Percentiles rank a stretch among this genome's conserved stretches.
Evolutionary conservation across 108 stramenopile species (phyloP).

Genomic region (Parmales sp.): DNA sequence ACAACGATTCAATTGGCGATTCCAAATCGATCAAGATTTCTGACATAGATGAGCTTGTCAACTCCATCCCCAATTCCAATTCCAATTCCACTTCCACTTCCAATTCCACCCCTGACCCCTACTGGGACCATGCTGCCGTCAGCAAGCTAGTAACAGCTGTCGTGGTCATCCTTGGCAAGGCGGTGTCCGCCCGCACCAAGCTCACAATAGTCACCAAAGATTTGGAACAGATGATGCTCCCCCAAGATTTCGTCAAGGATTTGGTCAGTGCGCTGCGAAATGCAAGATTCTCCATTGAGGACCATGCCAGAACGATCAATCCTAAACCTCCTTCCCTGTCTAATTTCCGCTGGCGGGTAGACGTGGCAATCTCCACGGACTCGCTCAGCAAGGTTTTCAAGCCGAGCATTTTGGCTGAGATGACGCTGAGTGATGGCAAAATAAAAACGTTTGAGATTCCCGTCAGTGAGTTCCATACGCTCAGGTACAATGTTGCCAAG

Average conservation of each 20-base stretch:
- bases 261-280: background rate
- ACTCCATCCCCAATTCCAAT: too few relatives aligned
- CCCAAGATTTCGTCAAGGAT: background rate
- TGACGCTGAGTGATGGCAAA: background rate
- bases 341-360: background rate
- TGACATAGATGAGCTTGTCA: too few relatives aligned
- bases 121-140: too few relatives aligned
- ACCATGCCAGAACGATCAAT: background rate
- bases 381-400: constrained; percentile 2
- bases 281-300: background rate
- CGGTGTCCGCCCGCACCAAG: background rate
- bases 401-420: background rate
- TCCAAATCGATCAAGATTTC: too few relatives aligned
- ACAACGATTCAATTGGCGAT: too few relatives aligned
- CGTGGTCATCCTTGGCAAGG: background rate
- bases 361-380: constrained; percentile 5
- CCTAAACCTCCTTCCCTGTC: background rate
- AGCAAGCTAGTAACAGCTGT: background rate
- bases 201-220: background rate
- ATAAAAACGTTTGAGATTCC: background rate
- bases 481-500: constrained; percentile 8
- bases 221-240: background rate
- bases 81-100: too few relatives aligned
- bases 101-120: too few relatives aligned
- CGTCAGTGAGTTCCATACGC: background rate